Evolutionary conservation across 2,329 filamentous ascomycete species (phyloP), one percentile per base, ranked within the genome.

Genomic region (Monilinia laxa): DNA sequence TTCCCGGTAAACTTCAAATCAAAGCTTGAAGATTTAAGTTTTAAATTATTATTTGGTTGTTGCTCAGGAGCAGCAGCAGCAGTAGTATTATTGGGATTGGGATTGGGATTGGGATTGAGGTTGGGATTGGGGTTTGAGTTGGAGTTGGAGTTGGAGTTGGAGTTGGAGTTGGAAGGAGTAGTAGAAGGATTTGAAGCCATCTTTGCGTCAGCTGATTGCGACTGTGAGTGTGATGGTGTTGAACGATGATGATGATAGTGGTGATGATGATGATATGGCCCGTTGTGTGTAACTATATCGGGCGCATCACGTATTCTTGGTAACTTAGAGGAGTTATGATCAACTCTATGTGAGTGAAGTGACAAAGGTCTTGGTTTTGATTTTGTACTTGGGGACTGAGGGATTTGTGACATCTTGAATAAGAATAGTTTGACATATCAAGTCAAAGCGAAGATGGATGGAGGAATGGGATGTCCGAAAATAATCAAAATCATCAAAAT

Each of bases 241-340:
- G 63, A 65, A 10, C 23, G 45, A 38, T 60, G 58, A 38, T 60
- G 28, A 49, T 3, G 45, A n/a, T n/a, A n/a, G n/a, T n/a, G n/a
- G n/a, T 20, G 47, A 38, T 49, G 28, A 38, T 60, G 58, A 51
- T 60, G 25, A 51, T 45, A 28, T 25, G 12, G 20, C 4, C 31
- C 31, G 63, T 16, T 42, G 45, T 65, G 64, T 53, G 64, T 53
- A 60, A 42, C 14, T 65, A 65, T 53, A 16, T 65, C 60, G 51
- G 66, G 64, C 40, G 67, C 56, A 53, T 64, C 53, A 54, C 67
- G 67, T 40, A 67, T 65, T 52, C 67, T 62, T 20, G 68, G 68
- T 18, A 70, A 57, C 31, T 68, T 70, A 1, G 64, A 67, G 16
- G 62, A 51, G 45, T 67, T 67, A 54, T 68, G 64, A 51, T 65